Base-by-base conservation (phyloP, 768 basidiomycete genomes). In the Lyophyllum atratum region DNA sequence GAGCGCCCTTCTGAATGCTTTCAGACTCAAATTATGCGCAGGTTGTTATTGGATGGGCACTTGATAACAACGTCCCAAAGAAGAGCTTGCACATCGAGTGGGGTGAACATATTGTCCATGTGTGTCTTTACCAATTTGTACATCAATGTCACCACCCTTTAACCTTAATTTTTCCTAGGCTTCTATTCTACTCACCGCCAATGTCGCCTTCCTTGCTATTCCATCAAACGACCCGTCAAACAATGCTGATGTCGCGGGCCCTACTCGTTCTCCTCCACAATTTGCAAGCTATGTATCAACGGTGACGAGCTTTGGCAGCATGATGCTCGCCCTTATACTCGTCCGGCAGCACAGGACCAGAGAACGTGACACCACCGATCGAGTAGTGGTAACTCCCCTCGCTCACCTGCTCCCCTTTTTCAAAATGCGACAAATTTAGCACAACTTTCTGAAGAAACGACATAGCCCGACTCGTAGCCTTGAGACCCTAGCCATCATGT, bases 201-300 rank as follows among this genome's bases (percentile, higher is more conserved):
- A 82, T 45, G 75, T 85, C 3, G 76, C 73, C 0, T 80, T 83
- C 59, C 70, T 85, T 11, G 75, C 80, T 0, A 79, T 84, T 29
- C 71, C 75, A 26, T 72, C 74, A 21, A 74, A 78, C 14, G 76
- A 60, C 39, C 68, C 73, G 21, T 71, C 74, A n/a, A 72, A 77
- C 19, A 75, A 58, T 46, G 58, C 59, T 24, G 29, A 10, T 8
- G 34, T 34, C 19, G 64, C 61, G 4, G 55, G 29, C 33, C 54
- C 19, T 1, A 42, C 28, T 26, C 62, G 72, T 17, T 66, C 65
- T 4, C 56, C 67, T 1, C 69, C 70, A 1, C 75, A 81, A 45
- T 72, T 77, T 22, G 64, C 78, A 21, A 74, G 72, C 53, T 83
- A 81, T 52, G 54, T 74, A 26, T 83, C 83, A 2, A 69, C 76